Base-by-base conservation (phyloP, 2,329 filamentous ascomycete genomes). In the Monosporascus sp. region DNA sequence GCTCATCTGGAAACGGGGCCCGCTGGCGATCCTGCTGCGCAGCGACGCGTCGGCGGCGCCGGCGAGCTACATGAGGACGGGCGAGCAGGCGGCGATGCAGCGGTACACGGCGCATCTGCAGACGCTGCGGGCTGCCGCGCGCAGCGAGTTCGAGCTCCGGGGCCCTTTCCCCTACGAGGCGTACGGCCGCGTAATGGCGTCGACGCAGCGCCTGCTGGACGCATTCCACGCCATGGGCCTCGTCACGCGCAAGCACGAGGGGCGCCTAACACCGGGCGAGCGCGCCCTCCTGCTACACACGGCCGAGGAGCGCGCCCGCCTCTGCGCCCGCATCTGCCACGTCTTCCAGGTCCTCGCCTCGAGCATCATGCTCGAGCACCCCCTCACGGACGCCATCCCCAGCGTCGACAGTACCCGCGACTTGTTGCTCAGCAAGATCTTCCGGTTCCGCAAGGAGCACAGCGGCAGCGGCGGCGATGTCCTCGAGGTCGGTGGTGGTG, bases 191-290 rank as follows among this genome's bases (percentile, higher is more conserved):
- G 88, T 97, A 53, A 80, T 97, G 66, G 81, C 83, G 22, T 86
- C 86, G 9, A 96, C 92, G 1, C 86, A 87, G 57, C 85, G 88
- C 50, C 89, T 97, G 71, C 83, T 97, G 5, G 92, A 97, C 70
- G 87, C 90, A 38, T 97, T 99, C 69, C 92, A 97, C 65, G 90
- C 92, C 49, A 96, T 99, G 90, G 95, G 93, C 57, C 83, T 97
- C 11, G 86, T 97, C 57, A 91, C 96, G 38, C 80, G 88, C 65
- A 93, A 92, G 64, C 89, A 93, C 54, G 41, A 20, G 7, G 76
- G 86, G 11, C 81, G 81, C 38, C 81, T 90, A 1, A 90, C 85
- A 3, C 82, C 86, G 25, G 92, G 93, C 4, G 93, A 97, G 72
- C 84, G 86, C 52, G 85, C 87, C 8, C 80, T 97, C 38, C 74